Percentiles rank a stretch among this genome's conserved stretches.
phyloP scores from a whole-genome alignment of 805 yeast genomes.

The Saturnispora halmiae region DNA sequence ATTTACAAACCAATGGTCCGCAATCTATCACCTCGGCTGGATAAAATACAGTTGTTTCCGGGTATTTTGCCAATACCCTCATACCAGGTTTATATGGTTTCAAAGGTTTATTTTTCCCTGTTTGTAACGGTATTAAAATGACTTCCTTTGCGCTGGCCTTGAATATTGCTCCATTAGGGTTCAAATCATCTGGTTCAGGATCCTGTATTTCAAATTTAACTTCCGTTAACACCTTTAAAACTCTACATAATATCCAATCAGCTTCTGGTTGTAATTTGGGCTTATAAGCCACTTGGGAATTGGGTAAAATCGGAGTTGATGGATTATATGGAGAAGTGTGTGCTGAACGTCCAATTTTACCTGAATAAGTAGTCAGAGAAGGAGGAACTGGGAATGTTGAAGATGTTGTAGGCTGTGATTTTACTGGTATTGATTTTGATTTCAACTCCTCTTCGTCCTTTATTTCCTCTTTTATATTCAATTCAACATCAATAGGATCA shows the following conservation, averaged over 20 bases:
- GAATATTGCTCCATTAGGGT: slow-evolving; percentile 79
- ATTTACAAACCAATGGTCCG: slow-evolving; percentile 65
- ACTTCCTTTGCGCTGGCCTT: slow-evolving; percentile 77
- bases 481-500: too few relatives aligned
- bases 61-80: slow-evolving; percentile 85
- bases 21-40: slow-evolving; percentile 86
- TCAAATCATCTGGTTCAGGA: slow-evolving; percentile 94
- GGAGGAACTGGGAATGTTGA: slow-evolving; percentile 13
- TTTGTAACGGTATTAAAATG: slow-evolving; percentile 48
- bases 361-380: slow-evolving; percentile 11
- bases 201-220: slow-evolving; percentile 80
- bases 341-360: slow-evolving; percentile 17
- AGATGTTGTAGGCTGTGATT: not conserved
- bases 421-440: not conserved
- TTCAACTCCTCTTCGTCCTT: not conserved
- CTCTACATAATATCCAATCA: slow-evolving; percentile 97
- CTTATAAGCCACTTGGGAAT: slow-evolving; percentile 84
- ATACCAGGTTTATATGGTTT: slow-evolving; percentile 62
- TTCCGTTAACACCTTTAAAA: slow-evolving; percentile 45
- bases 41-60: slow-evolving; percentile 95
- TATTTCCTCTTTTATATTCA: too few relatives aligned
- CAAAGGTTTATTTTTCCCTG: slow-evolving; percentile 24
- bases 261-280: slow-evolving; percentile 53
- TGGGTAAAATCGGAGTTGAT: slow-evolving; percentile 26
- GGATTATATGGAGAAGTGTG: slow-evolving; percentile 18